phyloP scores from a whole-genome alignment of 768 basidiomycete genomes.

The Austroboletus eburneus region DNA sequence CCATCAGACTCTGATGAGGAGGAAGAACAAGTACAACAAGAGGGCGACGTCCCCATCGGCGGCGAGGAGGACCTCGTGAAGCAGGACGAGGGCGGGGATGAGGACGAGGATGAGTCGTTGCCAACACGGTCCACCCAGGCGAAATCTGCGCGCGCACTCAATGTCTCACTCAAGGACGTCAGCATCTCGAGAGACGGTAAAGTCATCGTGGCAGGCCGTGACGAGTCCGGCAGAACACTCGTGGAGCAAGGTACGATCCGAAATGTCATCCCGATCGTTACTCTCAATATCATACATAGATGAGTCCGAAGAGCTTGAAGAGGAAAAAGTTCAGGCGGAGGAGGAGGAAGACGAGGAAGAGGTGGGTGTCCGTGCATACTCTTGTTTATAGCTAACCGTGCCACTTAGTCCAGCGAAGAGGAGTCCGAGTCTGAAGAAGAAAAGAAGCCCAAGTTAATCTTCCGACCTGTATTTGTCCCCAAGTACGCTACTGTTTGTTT shows the following conservation, averaged over 20 bases:
- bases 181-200: slow-evolving; percentile 76
- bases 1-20: slow-evolving; percentile 68
- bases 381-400: slow-evolving; percentile 14
- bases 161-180: slow-evolving; percentile 73
- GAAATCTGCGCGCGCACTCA: slow-evolving; percentile 53
- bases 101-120: slow-evolving; percentile 43
- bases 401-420: slow-evolving; percentile 78
- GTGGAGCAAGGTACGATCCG: slow-evolving; percentile 46
- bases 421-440: slow-evolving; percentile 74
- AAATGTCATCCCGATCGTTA: slow-evolving; percentile 14
- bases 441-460: slow-evolving; percentile 67
- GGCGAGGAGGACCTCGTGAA: slow-evolving; percentile 51
- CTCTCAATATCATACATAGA: slow-evolving; percentile 5
- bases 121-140: slow-evolving; percentile 33
- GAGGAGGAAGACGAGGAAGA: slow-evolving; percentile 36
- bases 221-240: slow-evolving; percentile 73
- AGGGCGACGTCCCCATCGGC: slow-evolving; percentile 57
- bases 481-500: slow-evolving; percentile 55
- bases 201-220: slow-evolving; percentile 74
- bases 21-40: slow-evolving; percentile 36
- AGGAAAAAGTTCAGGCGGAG: slow-evolving; percentile 37
- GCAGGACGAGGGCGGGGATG: slow-evolving; percentile 35
- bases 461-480: slow-evolving; percentile 91
- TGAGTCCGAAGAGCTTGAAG: slow-evolving; percentile 40
- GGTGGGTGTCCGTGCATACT: slow-evolving; percentile 33